phyloP scores from a whole-genome alignment of 257 asterid genomes.

The Solanum virginianum region DNA sequence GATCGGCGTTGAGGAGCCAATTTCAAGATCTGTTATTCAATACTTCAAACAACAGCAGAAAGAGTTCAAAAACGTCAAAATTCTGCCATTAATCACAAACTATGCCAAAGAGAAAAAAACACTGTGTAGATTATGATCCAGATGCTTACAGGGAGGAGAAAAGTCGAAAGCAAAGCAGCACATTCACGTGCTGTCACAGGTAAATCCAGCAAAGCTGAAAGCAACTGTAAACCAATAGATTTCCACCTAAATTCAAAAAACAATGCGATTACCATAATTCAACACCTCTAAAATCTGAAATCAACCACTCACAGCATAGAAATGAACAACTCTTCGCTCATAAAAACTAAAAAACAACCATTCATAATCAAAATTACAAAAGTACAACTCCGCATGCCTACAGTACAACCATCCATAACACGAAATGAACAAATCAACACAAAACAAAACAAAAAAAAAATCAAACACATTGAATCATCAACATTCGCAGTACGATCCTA shows the following conservation, averaged over 20 bases:
- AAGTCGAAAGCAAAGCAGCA: slow-evolving; percentile 13
- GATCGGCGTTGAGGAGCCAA: slow-evolving; percentile 99
- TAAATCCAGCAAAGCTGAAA: neutral
- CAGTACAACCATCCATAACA: neutral
- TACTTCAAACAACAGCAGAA: neutral
- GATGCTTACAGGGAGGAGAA: slow-evolving; percentile 8
- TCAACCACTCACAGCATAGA: neutral
- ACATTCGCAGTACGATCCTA: neutral
- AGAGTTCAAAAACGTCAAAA: neutral
- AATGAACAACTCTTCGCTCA: neutral
- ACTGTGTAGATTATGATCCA: neutral
- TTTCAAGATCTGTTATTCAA: slow-evolving; percentile 52
- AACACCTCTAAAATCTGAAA: neutral
- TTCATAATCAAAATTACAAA: neutral
- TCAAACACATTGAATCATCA: neutral
- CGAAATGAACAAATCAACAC: neutral
- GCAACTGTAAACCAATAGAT: neutral
- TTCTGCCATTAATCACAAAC: slow-evolving; percentile 1
- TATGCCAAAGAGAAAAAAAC: neutral
- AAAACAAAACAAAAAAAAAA: neutral
- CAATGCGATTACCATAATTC: neutral
- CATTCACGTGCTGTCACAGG: slow-evolving; percentile 6
- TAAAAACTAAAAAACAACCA: neutral
- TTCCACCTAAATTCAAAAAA: neutral
- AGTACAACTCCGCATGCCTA: neutral